Evolutionary conservation across 179 eudicot genomes (phyloP).

Genomic region (Actinidia chinensis): DNA sequence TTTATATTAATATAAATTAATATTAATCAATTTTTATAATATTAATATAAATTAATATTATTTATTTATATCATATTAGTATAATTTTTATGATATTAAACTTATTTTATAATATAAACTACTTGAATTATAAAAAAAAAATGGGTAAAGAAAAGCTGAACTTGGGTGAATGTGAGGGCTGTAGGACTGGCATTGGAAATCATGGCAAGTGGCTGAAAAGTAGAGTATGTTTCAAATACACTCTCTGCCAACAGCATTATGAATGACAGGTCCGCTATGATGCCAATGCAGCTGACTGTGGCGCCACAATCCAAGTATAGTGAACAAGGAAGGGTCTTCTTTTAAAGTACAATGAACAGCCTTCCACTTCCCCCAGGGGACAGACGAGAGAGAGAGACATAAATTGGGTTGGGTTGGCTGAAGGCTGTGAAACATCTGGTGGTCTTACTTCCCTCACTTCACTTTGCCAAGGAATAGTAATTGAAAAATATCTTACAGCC

Average conservation of each 20-base stretch:
- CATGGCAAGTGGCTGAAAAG: constrained; percentile 4
- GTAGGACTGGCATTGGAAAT: neutral
- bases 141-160: too few relatives aligned
- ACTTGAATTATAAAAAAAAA: too few relatives aligned
- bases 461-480: too few relatives aligned
- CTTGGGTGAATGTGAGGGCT: neutral
- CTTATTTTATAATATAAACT: too few relatives aligned
- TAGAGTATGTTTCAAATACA: neutral
- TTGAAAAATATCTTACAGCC: too few relatives aligned
- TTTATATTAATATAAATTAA: too few relatives aligned
- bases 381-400: neutral
- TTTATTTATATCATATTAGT: too few relatives aligned
- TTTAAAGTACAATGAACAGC: neutral
- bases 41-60: too few relatives aligned
- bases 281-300: neutral
- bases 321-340: neutral
- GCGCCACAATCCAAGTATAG: constrained; percentile 6
- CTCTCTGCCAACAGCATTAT: neutral
- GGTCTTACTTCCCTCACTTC: too few relatives aligned
- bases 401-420: neutral
- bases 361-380: neutral
- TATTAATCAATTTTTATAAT: too few relatives aligned
- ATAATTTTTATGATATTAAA: too few relatives aligned
- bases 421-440: too few relatives aligned
- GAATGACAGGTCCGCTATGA: neutral